A percentile compares a stretch with the other conserved stretches of the same genome.
Conservation (phyloP, 495 filamentous ascomycete genomes). For the Neurospora hispaniola region DNA sequence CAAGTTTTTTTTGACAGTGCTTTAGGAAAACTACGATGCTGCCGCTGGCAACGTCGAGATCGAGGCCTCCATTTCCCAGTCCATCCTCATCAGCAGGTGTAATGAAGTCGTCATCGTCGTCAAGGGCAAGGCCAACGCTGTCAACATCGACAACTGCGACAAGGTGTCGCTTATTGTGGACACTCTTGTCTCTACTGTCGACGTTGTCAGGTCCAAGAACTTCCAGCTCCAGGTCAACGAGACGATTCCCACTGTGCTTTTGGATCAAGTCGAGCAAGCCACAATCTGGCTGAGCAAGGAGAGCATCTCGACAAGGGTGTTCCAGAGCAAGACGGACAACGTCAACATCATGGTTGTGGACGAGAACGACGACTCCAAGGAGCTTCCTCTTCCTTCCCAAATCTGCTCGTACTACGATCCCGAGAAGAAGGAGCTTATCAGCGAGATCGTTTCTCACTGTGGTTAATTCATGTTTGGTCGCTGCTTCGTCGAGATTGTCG, state of each 20-base stretch:
- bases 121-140: slow-evolving; percentile 85
- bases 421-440: slow-evolving; percentile 59
- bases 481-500: not conserved
- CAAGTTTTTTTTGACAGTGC: not conserved
- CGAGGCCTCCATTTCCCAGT: slow-evolving; percentile 70
- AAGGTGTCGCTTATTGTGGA: slow-evolving; percentile 81
- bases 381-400: slow-evolving; percentile 82
- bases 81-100: slow-evolving; percentile 84
- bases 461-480: slow-evolving; percentile 36
- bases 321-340: slow-evolving; percentile 71
- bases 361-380: slow-evolving; percentile 66
- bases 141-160: slow-evolving; percentile 82
- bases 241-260: slow-evolving; percentile 68
- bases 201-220: slow-evolving; percentile 85
- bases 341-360: slow-evolving; percentile 78
- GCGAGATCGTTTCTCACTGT: slow-evolving; percentile 83
- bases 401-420: slow-evolving; percentile 65
- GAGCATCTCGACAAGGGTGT: slow-evolving; percentile 67
- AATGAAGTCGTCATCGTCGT: slow-evolving; percentile 83
- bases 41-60: slow-evolving; percentile 62
- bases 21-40: slow-evolving; percentile 80
- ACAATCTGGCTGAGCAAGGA: slow-evolving; percentile 74
- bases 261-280: slow-evolving; percentile 91
- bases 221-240: slow-evolving; percentile 87
- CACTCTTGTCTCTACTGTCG: slow-evolving; percentile 78